Percentiles rank a stretch among this genome's conserved stretches.
Conservation (phyloP, 257 asterid species). For the Fraxinus excelsior region DNA sequence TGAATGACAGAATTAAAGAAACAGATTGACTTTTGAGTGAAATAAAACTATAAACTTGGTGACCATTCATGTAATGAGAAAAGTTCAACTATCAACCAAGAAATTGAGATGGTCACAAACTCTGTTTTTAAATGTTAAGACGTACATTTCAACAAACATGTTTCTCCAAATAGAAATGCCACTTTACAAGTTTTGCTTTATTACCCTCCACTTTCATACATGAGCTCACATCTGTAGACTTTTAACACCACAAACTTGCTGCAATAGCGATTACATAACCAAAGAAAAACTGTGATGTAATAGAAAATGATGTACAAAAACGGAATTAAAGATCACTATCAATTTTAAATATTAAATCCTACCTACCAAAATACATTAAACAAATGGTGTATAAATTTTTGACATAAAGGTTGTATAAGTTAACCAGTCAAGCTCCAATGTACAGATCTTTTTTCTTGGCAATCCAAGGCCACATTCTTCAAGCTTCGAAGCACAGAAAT, state of each 20-base stretch:
- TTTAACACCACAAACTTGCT: not conserved
- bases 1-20: no score
- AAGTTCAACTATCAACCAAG: no score
- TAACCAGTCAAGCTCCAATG: slow-evolving; percentile 17
- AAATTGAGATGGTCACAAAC: no score
- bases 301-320: not conserved
- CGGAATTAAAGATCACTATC: not conserved
- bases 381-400: not conserved
- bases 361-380: not conserved
- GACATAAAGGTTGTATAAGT: not conserved
- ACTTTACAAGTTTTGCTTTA: not conserved
- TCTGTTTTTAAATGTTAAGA: no score
- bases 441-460: slow-evolving; percentile 15
- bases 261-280: not conserved
- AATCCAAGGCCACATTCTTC: slow-evolving; percentile 6
- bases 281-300: not conserved
- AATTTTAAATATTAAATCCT: not conserved
- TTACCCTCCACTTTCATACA: not conserved
- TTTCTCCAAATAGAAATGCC: no score
- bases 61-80: no score
- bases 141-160: no score
- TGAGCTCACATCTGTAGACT: no score
- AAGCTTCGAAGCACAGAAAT: slow-evolving; percentile 16
- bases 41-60: no score
- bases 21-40: no score